These are phyloP conservation scores for Penicillium griseofulvum DNA, from an alignment of 2,329 filamentous ascomycete species.

Conservation along the genomic window DNA sequence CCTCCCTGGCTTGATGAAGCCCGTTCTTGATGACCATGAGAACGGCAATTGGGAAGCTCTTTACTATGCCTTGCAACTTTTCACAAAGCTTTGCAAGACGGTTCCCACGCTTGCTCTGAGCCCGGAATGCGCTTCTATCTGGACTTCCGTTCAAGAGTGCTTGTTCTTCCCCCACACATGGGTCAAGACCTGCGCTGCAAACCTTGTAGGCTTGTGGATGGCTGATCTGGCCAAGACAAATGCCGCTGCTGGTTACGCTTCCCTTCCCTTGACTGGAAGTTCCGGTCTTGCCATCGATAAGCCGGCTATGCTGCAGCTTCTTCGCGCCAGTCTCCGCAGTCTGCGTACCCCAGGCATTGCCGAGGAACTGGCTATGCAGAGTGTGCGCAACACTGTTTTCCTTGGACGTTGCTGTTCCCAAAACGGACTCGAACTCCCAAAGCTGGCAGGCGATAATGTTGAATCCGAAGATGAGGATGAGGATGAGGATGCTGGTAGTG, in stretches of 20 bases:
- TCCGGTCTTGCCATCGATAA: constrained; percentile 67
- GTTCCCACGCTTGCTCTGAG: constrained; percentile 65
- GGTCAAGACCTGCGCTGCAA: constrained; percentile 74
- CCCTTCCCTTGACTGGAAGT: constrained; percentile 65
- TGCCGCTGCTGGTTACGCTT: constrained; percentile 51
- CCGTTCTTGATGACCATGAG: constrained; percentile 49
- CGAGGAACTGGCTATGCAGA: constrained; percentile 73
- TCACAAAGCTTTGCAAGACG: constrained; percentile 65
- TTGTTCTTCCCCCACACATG: constrained; percentile 69
- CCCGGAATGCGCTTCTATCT: constrained; percentile 61
- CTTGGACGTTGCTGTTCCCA: constrained; percentile 65
- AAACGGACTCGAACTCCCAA: constrained; percentile 51
- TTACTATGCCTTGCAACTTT: constrained; percentile 68
- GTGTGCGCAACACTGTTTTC: constrained; percentile 78
- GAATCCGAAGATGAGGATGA: constrained; percentile 39
- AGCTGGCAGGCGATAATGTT: constrained; percentile 42
- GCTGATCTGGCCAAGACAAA: constrained; percentile 70
- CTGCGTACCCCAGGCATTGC: constrained; percentile 65
- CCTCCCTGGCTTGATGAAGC: constrained; percentile 56
- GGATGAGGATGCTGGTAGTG: constrained; percentile 46
- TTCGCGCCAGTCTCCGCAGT: constrained; percentile 56
- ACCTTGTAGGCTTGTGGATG: constrained; percentile 73
- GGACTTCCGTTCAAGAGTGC: constrained; percentile 66
- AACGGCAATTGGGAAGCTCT: constrained; percentile 66
- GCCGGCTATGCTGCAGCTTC: constrained; percentile 61